Evolutionary conservation across 306 rosid species (phyloP), one percentile per base, ranked within the genome.

Genomic region (Castanea crenata): DNA sequence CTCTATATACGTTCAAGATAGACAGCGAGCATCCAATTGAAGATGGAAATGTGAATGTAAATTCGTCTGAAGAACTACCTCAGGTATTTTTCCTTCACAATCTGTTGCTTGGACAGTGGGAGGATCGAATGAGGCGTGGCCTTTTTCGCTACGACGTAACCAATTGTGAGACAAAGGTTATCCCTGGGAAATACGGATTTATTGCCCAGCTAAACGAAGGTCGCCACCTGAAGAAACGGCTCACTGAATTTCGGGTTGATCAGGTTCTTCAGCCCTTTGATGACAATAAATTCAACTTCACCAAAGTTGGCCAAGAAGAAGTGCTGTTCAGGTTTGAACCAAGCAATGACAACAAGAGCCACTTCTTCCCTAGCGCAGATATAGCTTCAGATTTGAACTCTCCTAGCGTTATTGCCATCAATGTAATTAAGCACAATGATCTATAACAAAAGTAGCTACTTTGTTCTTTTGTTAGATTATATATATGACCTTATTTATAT

Each of bases 191-290:
- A 58, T 78, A 78, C 61, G 86, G 86, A 32, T 83, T 83, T 31
- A 78, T 83, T 68, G 86, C 86, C 1, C 86, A 78, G 63, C 79
- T 83, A 11, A 83, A 83, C 2, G 73, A 78, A 79, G 86, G 82
- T 16, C 82, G 82, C 54, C 82, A 78, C 38, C 58, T 68, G 69
- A 78, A 83, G 82, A 83, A 83, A 63, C 68, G 86, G 2, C 76
- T 79, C 0, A 74, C 86, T 1, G 86, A 83, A 73, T 78, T 83
- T 44, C 73, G 73, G 6, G 80, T 83, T 1, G 86, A 83, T 5
- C 82, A 67, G 52, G 86, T 83, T 59, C 82, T 78, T 19, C 86
- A 83, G n/a, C 57, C 82, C 44, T 83, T 78, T 13, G 83, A 83
- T 68, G 76, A 74, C 20, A 83, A 25, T 10, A 83, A 78, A 79